Evolutionary conservation across 208 protist genomes (phyloP), one percentile per base, ranked within the genome.

Genomic region (Acanthamoeba lenticulata): DNA sequence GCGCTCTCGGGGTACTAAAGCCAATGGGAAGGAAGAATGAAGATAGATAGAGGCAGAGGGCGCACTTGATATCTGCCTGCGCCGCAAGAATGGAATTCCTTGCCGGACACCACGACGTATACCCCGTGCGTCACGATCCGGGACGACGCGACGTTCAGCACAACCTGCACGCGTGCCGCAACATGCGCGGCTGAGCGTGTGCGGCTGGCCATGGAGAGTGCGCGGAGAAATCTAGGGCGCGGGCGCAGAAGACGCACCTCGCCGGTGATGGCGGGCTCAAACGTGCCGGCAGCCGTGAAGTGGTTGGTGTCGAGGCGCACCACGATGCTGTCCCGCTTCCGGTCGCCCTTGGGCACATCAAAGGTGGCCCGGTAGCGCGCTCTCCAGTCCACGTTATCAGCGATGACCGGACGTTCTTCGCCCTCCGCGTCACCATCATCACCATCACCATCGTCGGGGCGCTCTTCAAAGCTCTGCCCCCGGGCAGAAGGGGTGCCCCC

Each of bases 61-160:
- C 52, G 52, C n/a, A 34, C 67, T 29, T 77, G 67, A 27, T 77
- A 77, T 3, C 67, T n/a, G 4, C 67, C 67, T 34, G 67, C 67
- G 9, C 67, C 67, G 2, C 15, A 1, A 1, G 67, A 45, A 34
- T 77, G 67, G 38, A 77, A 38, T 29, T 77, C 67, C 38, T 77
- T 77, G 67, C 67, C 67, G 4, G 67, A 45, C 34, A 77, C 38
- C 67, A 77, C 67, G 9, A 77, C 67, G 67, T 77, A 77, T 1
- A 77, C 32, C 29, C 67, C 67, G 38, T 77, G 67, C 67, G 67
- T 77, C 19, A 77, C 67, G 29, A 77, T 77, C 21, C 67, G 67
- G 6, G 3, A 36, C 67, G 67, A 77, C 2, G 34, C 67, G 32
- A 77, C 67, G 38, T 77, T 77, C 67, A 77, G 42, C 34, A 77